Evolutionary conservation across 805 yeast species (phyloP), one percentile per base, ranked within the genome.

Genomic region (Metschnikowia proteae): DNA sequence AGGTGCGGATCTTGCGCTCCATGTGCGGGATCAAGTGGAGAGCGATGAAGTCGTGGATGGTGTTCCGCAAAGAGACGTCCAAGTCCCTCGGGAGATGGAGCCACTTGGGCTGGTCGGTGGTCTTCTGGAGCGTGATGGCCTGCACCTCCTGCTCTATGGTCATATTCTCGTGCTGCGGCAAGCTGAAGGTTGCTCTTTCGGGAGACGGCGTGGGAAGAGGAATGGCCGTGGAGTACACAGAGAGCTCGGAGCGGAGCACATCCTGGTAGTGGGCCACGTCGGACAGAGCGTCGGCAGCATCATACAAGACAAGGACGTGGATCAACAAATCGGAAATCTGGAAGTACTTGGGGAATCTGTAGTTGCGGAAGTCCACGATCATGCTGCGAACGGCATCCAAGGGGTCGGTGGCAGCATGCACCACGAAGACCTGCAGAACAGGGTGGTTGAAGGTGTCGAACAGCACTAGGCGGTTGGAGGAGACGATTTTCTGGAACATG

Each of bases 361-460:
- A 84, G 40, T 73, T 69, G 49, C 76, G 60, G 54, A 72, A 73
- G 30, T 67, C 69, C 3, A 81, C 77, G 23, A 88, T 66, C 34
- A 81, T 62, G 17, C 76, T 78, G 45, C 85, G 74, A 4, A 94
- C 82, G n/a, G 68, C 65, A 9, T 79, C 82, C 30, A 80, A 63
- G 0, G 77, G 51, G 48, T 83, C 87, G 10, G 66, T 54, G 23
- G 80, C 62, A 45, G 51, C 73, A 23, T 88, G 79, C 3, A 89
- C 71, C 0, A 84, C 83, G 44, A 89, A 74, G 10, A 92, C 62
- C 37, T 90, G 86, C 2, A 88, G 77, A 1, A 89, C 79, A 0
- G 97, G 97, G 61, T 91, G 97, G 55, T 86, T 83, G 63, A 90
- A 83, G 4, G 89, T 83, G 64, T 92, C 97, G 61, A 87, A 88